Evolutionary conservation across 805 yeast genomes (phyloP).

Genomic region (Hanseniaspora valbyensis): DNA sequence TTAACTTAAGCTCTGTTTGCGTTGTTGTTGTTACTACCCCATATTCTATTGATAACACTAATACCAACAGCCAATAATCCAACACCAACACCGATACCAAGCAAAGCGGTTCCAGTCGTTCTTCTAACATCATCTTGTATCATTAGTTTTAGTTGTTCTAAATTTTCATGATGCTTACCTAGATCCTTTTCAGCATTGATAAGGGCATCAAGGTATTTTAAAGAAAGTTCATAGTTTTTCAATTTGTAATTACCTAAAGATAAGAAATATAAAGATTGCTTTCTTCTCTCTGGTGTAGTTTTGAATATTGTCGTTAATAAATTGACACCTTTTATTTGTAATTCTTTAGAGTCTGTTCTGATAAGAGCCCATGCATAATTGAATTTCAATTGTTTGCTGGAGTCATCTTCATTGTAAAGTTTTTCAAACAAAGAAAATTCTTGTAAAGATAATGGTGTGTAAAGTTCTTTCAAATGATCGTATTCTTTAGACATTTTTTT

Average conservation of each 20-base stretch:
- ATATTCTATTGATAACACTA: constrained; percentile 1
- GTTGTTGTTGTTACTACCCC: constrained; percentile 2
- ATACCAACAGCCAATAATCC: constrained; percentile 31
- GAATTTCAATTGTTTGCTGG: constrained; percentile 73
- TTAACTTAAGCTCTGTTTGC: not conserved
- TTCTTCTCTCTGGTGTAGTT: constrained; percentile 67
- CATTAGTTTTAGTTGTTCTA: constrained; percentile 48
- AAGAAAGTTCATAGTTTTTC: constrained; percentile 77
- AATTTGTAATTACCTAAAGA: constrained; percentile 79
- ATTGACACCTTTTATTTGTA: constrained; percentile 70
- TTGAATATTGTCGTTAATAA: constrained; percentile 59
- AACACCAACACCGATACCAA: constrained; percentile 74
- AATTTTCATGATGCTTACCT: not conserved
- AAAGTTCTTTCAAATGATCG: constrained; percentile 25
- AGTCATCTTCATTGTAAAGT: constrained; percentile 65
- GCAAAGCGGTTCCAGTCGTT: constrained; percentile 80
- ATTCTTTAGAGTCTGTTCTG: constrained; percentile 49
- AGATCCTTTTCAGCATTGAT: constrained; percentile 45
- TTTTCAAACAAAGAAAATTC: constrained; percentile 62
- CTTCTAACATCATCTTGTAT: constrained; percentile 75
- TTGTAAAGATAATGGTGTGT: constrained; percentile 48
- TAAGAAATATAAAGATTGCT: constrained; percentile 82
- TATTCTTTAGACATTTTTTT: not conserved
- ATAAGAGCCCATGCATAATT: constrained; percentile 95
- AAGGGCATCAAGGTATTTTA: constrained; percentile 71